Evolutionary conservation across 495 filamentous ascomycete genomes (phyloP), one percentile per base, ranked within the genome.

Genomic region (Astrocystis sublimbata): DNA sequence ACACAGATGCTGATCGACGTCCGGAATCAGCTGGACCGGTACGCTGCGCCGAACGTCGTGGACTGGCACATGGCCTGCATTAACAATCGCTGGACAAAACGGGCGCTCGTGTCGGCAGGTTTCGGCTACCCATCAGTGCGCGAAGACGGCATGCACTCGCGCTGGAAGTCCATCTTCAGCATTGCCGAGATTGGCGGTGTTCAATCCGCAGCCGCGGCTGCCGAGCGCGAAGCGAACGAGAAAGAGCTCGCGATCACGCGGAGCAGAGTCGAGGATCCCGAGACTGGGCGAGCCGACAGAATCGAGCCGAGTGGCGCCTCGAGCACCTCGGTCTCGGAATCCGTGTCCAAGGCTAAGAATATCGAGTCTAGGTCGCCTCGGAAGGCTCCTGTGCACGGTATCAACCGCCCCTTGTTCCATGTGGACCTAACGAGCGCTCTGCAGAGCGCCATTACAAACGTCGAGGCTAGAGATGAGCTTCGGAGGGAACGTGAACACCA

Each of bases 1-100:
- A 85, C 97, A 2, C 94, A 98, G 78, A 89, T 94, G 73, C 79
- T 98, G 40, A 96, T 98, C 74, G 94, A 98, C 67, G 92, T 98
- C 2, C 92, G 94, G 73, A 98, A 98, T 75, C 96, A 98, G 72
- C 86, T 98, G 21, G 94, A 98, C 74, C 83, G 88, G 13, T 96
- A 97, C 72, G 85, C 91, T 15, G 75, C 88, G 0, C 94, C 94
- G 0, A 88, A 92, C 10, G 79, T 85, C 6, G 92, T 98, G 6
- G 92, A 98, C 69, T 98, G 94, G 92, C 94, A 98, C 74, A 89
- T 98, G 63, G 91, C 92, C 12, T 88, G 88, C 76, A 90, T 98
- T 81, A 93, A 88, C 79, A 98, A 96, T 80, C 87, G 93, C 60
- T 98, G 94, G 94, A 94, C 94, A 33, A 98, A 98, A 78, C 90